Conservation (phyloP, 78 protist genomes). For the Speleostelium caveatum region DNA sequence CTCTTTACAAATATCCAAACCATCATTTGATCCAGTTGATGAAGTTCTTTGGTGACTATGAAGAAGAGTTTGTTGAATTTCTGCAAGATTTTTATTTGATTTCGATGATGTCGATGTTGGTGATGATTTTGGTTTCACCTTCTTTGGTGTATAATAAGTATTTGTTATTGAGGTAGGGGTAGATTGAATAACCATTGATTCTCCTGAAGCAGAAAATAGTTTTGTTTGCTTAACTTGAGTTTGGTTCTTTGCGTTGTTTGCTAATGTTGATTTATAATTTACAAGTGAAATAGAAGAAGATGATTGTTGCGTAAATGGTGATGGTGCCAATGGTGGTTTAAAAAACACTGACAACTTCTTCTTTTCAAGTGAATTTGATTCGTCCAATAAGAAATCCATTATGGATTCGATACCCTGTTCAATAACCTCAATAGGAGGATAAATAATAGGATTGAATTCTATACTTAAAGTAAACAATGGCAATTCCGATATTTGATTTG, state of each 20-base stretch:
- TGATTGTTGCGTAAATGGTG: neutral
- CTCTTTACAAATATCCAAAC: no score
- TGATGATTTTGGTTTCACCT: neutral
- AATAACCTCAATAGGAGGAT: slow-evolving; percentile 40
- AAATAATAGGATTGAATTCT: slow-evolving; percentile 23
- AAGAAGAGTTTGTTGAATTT: slow-evolving; percentile 1
- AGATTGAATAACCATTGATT: slow-evolving; percentile 34
- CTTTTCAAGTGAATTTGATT: neutral
- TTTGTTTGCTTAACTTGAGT: neutral
- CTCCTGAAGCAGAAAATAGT: slow-evolving; percentile 36
- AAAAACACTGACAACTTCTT: neutral
- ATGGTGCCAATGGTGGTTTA: neutral
- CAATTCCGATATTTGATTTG: slow-evolving; percentile 47
- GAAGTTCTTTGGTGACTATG: no score
- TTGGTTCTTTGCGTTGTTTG: neutral
- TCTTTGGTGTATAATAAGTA: slow-evolving; percentile 52
- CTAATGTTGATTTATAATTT: neutral
- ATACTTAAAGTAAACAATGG: slow-evolving; percentile 31
- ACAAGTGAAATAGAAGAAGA: neutral
- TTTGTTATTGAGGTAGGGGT: slow-evolving; percentile 60
- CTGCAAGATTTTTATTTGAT: neutral
- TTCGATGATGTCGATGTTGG: slow-evolving; percentile 14
- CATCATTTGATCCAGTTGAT: no score
- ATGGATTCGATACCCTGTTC: slow-evolving; percentile 60
- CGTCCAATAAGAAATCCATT: slow-evolving; percentile 24